Percentiles rank a stretch among this genome's conserved stretches.
Evolutionary conservation across 768 basidiomycete genomes (phyloP).

Genomic region (Podaxis sp.): DNA sequence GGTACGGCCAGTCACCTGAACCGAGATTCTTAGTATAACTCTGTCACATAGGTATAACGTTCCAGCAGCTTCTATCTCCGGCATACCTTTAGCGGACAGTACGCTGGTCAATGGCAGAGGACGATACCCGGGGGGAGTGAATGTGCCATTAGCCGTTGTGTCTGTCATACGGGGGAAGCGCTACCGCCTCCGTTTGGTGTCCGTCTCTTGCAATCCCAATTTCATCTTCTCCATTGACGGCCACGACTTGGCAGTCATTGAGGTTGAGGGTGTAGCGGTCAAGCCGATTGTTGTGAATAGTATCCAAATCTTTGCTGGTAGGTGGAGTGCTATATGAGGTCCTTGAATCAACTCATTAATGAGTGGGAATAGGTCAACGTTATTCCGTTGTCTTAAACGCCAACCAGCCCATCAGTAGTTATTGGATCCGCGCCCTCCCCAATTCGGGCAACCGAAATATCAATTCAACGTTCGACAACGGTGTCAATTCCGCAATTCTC

Average conservation of each 20-base stretch:
- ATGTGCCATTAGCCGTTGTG: constrained; percentile 29
- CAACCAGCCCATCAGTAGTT: constrained; percentile 36
- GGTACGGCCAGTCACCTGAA: constrained; percentile 19
- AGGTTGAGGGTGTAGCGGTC: constrained; percentile 32
- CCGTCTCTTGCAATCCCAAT: constrained; percentile 29
- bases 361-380: constrained; percentile 34
- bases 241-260: constrained; percentile 40
- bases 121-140: constrained; percentile 33
- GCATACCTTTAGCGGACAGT: constrained; percentile 25
- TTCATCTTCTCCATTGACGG: constrained; percentile 45
- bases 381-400: constrained; percentile 39
- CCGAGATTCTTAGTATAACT: neutral
- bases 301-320: constrained; percentile 16
- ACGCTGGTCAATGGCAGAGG: constrained; percentile 40
- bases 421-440: constrained; percentile 33
- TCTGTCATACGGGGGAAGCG: constrained; percentile 32
- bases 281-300: constrained; percentile 31
- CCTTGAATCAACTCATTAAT: constrained; percentile 20
- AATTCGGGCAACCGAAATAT: constrained; percentile 20
- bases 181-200: constrained; percentile 29
- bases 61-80: constrained; percentile 20
- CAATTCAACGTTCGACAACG: constrained; percentile 15
- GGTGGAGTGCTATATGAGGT: neutral
- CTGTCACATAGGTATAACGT: constrained; percentile 22
- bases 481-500: constrained; percentile 23